Percentiles rank a stretch among this genome's conserved stretches.
phyloP scores from a whole-genome alignment of 1,284 basidiomycete species.

The Trametes sp. region DNA sequence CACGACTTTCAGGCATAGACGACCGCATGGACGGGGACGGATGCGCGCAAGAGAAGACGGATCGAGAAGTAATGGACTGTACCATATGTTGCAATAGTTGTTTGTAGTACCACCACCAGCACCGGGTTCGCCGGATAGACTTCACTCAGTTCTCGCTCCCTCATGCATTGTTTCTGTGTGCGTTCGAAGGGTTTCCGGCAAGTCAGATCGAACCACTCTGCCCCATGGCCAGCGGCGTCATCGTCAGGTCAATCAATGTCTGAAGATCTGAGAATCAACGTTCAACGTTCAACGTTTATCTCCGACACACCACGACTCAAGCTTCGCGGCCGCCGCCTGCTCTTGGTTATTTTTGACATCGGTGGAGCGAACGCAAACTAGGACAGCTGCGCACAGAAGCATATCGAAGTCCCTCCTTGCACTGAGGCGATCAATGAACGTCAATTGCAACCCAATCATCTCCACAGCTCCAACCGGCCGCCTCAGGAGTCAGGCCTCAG shows the following conservation, averaged over 20 bases:
- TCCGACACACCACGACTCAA: too few species aligned
- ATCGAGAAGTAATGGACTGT: constrained; percentile 2
- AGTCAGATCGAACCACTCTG: too few species aligned
- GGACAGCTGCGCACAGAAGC: too few species aligned
- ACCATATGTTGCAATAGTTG: constrained; percentile 4
- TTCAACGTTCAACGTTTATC: too few species aligned
- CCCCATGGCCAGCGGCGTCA: too few species aligned
- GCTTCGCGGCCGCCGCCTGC: background rate
- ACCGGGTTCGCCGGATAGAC: background rate
- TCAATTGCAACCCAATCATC: too few species aligned
- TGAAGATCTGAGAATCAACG: too few species aligned
- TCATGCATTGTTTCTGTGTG: background rate
- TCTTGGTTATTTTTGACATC: background rate
- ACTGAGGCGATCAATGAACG: too few species aligned
- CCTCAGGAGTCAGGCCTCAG: too few species aligned
- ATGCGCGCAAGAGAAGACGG: background rate
- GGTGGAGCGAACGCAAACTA: background rate
- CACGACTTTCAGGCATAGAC: background rate
- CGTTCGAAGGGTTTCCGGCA: background rate
- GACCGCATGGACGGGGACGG: background rate
- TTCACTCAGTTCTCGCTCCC: background rate
- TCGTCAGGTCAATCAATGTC: too few species aligned
- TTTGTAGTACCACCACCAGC: constrained; percentile 1
- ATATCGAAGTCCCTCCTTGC: too few species aligned
- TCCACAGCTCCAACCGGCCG: too few species aligned